phyloP scores from a whole-genome alignment of 345 rosid genomes.

The Adansonia digitata region DNA sequence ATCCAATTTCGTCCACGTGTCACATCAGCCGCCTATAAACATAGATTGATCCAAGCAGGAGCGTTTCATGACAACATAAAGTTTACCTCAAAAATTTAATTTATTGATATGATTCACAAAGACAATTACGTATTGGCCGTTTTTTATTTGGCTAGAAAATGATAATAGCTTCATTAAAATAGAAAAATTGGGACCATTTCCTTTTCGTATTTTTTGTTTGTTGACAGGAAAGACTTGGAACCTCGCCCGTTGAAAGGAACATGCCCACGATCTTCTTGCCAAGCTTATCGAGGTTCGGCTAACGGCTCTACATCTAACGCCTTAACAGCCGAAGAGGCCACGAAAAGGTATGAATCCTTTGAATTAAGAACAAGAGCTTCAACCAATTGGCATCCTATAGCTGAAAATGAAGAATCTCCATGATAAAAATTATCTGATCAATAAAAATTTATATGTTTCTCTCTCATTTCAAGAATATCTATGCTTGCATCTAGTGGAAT shows the following conservation, averaged over 20 bases:
- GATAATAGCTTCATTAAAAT: no score
- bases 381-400: not conserved
- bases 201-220: no score
- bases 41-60: not conserved
- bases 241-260: no score
- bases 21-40: slow-evolving; percentile 23
- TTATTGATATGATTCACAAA: no score
- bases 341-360: not conserved
- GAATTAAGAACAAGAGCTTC: not conserved
- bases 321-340: no score
- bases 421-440: not conserved
- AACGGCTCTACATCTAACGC: no score
- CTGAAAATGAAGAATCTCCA: not conserved
- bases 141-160: no score
- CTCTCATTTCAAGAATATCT: not conserved
- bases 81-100: no score
- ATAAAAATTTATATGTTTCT: not conserved
- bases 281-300: not conserved
- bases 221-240: no score
- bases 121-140: not conserved
- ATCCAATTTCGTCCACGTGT: slow-evolving; percentile 59
- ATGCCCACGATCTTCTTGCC: no score
- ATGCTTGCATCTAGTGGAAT: not conserved
- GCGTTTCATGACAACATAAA: no score
- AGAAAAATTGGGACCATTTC: no score